A percentile compares a stretch with the other conserved stretches of the same genome.
phyloP scores from a whole-genome alignment of 2,329 filamentous ascomycete genomes.

The Nannizziopsis arthrosporioides region DNA sequence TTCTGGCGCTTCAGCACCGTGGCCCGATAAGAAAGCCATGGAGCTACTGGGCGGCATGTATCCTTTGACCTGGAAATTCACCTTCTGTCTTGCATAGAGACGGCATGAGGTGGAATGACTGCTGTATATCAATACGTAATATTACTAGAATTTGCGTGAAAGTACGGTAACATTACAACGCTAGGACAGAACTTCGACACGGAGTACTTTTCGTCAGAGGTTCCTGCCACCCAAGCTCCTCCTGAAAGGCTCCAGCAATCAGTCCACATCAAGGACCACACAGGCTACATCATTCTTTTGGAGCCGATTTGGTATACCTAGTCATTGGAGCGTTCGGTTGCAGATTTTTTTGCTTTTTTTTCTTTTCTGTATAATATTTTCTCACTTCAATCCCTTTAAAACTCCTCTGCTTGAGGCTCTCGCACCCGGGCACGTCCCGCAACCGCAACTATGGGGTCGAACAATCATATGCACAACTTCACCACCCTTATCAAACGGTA shows the following conservation, averaged over 20 bases:
- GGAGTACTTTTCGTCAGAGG: too few relatives aligned
- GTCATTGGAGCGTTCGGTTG: too few relatives aligned
- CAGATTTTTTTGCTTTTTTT: too few relatives aligned
- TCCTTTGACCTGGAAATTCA: too few relatives aligned
- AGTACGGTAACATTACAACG: slow-evolving; percentile 4
- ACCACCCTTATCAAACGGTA: slow-evolving; percentile 98
- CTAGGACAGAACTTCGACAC: neutral
- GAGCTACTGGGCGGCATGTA: neutral
- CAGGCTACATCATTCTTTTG: too few relatives aligned
- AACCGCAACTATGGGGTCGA: slow-evolving; percentile 48
- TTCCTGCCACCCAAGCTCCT: too few relatives aligned
- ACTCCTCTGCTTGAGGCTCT: too few relatives aligned
- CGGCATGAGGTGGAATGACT: neutral
- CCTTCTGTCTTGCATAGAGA: neutral
- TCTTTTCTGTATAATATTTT: too few relatives aligned
- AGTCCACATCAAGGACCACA: too few relatives aligned
- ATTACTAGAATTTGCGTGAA: neutral
- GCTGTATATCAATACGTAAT: neutral
- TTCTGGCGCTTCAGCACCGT: neutral
- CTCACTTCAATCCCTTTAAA: too few relatives aligned
- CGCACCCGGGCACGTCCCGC: neutral
- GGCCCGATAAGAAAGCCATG: neutral
- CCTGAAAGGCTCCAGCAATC: too few relatives aligned
- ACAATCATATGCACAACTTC: slow-evolving; percentile 82
- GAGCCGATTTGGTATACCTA: too few relatives aligned